Conservation (phyloP, 2,329 filamentous ascomycete genomes). For the Fusarium gaditjirri region DNA sequence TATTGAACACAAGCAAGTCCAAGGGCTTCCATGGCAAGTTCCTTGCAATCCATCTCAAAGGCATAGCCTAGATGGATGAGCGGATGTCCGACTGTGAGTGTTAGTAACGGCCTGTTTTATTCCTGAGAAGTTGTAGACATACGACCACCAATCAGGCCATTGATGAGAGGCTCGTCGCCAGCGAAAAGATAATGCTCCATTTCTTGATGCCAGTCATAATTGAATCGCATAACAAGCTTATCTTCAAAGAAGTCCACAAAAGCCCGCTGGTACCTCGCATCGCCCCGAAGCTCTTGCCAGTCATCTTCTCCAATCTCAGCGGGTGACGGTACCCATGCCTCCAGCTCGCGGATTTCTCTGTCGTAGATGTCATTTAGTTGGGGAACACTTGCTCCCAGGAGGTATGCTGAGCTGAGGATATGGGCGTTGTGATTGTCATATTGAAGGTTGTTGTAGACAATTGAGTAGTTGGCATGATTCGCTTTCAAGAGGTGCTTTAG, state of each 20-base stretch:
- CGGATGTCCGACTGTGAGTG: conserved; percentile 78
- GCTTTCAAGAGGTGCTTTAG: conserved; percentile 91
- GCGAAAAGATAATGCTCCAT: conserved; percentile 80
- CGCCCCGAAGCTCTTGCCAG: conserved; percentile 87
- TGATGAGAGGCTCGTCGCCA: conserved; percentile 80
- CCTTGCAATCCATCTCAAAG: conserved; percentile 85
- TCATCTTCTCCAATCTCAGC: conserved; percentile 84
- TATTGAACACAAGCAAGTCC: conserved; percentile 71
- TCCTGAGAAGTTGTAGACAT: conserved; percentile 49
- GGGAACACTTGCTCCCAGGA: conserved; percentile 78
- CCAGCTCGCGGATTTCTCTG: conserved; percentile 74
- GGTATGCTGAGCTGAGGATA: conserved; percentile 84
- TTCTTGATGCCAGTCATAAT: conserved; percentile 87
- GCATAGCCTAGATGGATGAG: conserved; percentile 97
- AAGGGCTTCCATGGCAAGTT: conserved; percentile 89
- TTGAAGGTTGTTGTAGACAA: conserved; percentile 78
- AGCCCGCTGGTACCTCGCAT: conserved; percentile 84
- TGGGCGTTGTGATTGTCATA: conserved; percentile 89
- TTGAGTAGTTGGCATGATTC: conserved; percentile 90
- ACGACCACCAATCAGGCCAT: conserved; percentile 83
- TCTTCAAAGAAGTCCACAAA: conserved; percentile 98
- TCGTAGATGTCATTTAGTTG: conserved; percentile 87
- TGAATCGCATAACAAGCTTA: conserved; percentile 75
- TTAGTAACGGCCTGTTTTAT: conserved; percentile 30
- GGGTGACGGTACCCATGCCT: conserved; percentile 85